Evolutionary conservation across 2,329 filamentous ascomycete genomes (phyloP).

Genomic region (Cordyceps tenuipes): DNA sequence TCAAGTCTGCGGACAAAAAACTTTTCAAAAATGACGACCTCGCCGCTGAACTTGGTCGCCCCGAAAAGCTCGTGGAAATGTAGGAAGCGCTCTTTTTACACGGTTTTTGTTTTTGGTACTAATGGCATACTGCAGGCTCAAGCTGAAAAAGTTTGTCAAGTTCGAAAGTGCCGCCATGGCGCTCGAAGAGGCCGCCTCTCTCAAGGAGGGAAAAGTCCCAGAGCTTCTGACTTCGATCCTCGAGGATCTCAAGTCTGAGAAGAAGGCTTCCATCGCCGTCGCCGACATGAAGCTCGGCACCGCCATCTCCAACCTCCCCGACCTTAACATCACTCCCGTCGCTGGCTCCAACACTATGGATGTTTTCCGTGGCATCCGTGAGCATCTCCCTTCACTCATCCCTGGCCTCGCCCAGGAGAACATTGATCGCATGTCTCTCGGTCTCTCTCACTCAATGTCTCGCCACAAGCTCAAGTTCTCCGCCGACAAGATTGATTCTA

Average conservation of each 20-base stretch:
- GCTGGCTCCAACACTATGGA: constrained; percentile 58
- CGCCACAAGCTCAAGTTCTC: constrained; percentile 98
- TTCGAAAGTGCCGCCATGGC: constrained; percentile 90
- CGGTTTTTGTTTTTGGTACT: constrained; percentile 7
- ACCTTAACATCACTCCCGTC: constrained; percentile 75
- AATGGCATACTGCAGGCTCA: constrained; percentile 50
- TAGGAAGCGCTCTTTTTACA: constrained; percentile 39
- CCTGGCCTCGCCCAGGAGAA: constrained; percentile 79
- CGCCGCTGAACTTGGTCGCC: constrained; percentile 62
- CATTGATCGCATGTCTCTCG: constrained; percentile 88
- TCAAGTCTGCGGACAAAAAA: constrained; percentile 99
- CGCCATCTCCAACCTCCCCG: constrained; percentile 85
- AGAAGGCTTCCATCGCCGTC: constrained; percentile 90
- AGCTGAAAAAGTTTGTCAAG: constrained; percentile 95
- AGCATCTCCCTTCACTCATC: constrained; percentile 82
- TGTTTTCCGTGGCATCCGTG: constrained; percentile 88
- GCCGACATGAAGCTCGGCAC: constrained; percentile 88
- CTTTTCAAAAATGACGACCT: constrained; percentile 82
- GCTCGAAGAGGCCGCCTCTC: constrained; percentile 78
- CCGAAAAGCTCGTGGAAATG: constrained; percentile 81
- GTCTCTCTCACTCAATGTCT: constrained; percentile 93
- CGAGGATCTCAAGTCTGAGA: constrained; percentile 89
- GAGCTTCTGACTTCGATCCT: constrained; percentile 75
- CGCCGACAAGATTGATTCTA: constrained; percentile 96
- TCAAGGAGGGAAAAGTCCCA: constrained; percentile 92